These are phyloP conservation scores for Pyrenula massariospora DNA, from an alignment of 495 filamentous ascomycete genomes.

Conservation along the genomic window DNA sequence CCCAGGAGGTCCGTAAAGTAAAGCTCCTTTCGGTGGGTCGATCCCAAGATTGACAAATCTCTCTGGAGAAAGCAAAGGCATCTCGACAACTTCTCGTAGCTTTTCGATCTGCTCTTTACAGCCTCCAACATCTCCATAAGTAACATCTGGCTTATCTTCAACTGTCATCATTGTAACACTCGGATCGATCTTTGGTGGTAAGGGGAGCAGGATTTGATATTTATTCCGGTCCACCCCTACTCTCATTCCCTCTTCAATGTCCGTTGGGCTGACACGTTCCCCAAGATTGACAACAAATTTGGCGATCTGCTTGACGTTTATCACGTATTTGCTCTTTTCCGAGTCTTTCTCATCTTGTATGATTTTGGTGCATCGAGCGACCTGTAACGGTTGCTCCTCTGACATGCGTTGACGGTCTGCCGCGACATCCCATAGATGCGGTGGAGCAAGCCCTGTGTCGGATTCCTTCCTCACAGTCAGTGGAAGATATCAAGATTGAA, in stretches of 20 bases:
- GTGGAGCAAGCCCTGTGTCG: slow-evolving; percentile 93
- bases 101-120: slow-evolving; percentile 99
- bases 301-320: slow-evolving; percentile 99
- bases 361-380: slow-evolving; percentile 97
- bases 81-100: slow-evolving; percentile 94
- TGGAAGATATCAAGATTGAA: slow-evolving; percentile 4
- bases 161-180: slow-evolving; percentile 99
- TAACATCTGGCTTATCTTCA: slow-evolving; percentile 98
- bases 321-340: slow-evolving; percentile 99
- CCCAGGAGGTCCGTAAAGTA: slow-evolving; percentile 92
- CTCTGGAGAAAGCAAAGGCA: slow-evolving; percentile 92
- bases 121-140: slow-evolving; percentile 95
- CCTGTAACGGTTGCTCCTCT: slow-evolving; percentile 95
- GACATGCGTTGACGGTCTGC: slow-evolving; percentile 96
- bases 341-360: slow-evolving; percentile 93
- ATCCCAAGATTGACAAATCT: slow-evolving; percentile 96
- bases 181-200: slow-evolving; percentile 98
- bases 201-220: slow-evolving; percentile 92
- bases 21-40: slow-evolving; percentile 93
- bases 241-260: slow-evolving; percentile 99
- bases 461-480: slow-evolving; percentile 58
- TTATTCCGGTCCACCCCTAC: slow-evolving; percentile 97
- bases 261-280: slow-evolving; percentile 91
- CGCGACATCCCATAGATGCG: slow-evolving; percentile 97
- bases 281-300: slow-evolving; percentile 99